A percentile compares a stretch with the other conserved stretches of the same genome.
Evolutionary conservation across 75 land plant genomes (phyloP).

Genomic region (Selaginella tamariscina): DNA sequence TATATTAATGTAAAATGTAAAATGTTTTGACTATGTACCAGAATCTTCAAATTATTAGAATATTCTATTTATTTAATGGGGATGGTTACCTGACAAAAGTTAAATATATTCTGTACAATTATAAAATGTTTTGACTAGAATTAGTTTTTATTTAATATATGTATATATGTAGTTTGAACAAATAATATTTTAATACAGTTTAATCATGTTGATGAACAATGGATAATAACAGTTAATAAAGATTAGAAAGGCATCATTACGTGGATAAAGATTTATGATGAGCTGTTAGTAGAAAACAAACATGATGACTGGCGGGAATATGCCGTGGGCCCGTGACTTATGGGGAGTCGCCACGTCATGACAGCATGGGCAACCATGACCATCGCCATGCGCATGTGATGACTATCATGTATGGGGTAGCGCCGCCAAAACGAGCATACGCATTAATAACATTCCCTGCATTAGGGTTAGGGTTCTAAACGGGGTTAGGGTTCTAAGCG

Average conservation of each 20-base stretch:
- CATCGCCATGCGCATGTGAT: not conserved
- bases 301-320: not conserved
- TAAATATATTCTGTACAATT: too few relatives aligned
- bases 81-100: too few relatives aligned
- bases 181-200: too few relatives aligned
- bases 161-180: too few relatives aligned
- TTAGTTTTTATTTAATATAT: too few relatives aligned
- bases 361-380: not conserved
- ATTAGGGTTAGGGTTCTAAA: not conserved
- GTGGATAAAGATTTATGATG: not conserved
- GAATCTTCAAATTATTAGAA: too few relatives aligned
- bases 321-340: not conserved
- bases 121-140: too few relatives aligned
- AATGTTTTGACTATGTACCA: too few relatives aligned
- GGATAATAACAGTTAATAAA: too few relatives aligned
- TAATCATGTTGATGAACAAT: too few relatives aligned
- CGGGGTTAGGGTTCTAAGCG: not conserved
- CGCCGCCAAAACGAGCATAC: not conserved
- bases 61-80: not conserved
- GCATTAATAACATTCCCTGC: not conserved
- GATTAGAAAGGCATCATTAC: too few relatives aligned
- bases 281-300: not conserved
- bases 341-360: slow-evolving; percentile 1
- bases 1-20: too few relatives aligned
- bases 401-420: not conserved